These are phyloP conservation scores for Ganoderma lingzhi DNA, from an alignment of 1,284 basidiomycete genomes.

Conservation along the genomic window DNA sequence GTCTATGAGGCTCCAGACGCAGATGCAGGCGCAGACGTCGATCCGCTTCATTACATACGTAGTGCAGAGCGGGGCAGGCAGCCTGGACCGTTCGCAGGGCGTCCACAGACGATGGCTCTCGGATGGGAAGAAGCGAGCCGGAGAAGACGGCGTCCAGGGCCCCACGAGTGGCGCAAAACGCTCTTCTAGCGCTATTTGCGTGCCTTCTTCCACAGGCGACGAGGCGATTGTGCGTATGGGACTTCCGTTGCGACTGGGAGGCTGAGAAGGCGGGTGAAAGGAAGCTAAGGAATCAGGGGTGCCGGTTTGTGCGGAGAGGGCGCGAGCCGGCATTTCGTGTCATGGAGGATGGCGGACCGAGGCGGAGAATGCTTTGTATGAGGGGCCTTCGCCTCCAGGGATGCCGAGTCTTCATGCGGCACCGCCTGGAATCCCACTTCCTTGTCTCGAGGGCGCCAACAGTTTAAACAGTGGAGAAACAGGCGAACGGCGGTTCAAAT, in stretches of 20 bases:
- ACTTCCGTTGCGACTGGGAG: constrained; percentile 5
- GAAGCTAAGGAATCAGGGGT: constrained; percentile 18
- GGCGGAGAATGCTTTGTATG: constrained; percentile 13
- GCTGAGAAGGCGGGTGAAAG: constrained; percentile 5
- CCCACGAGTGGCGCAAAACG: constrained; percentile 17
- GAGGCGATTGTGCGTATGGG: constrained; percentile 12
- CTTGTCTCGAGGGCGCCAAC: neutral
- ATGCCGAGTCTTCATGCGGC: constrained; percentile 13
- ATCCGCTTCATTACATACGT: constrained; percentile 19
- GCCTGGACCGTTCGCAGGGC: constrained; percentile 17
- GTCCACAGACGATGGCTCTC: constrained; percentile 18
- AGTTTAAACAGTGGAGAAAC: neutral
- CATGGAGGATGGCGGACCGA: constrained; percentile 16
- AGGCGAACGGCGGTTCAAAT: neutral
- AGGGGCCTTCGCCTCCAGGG: constrained; percentile 21
- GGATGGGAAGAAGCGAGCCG: constrained; percentile 16
- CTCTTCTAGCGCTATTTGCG: constrained; percentile 15
- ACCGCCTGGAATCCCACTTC: constrained; percentile 16
- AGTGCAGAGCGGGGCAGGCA: neutral
- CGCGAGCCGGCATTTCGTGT: neutral
- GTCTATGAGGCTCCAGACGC: neutral
- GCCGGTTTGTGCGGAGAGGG: constrained; percentile 16
- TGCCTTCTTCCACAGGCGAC: neutral
- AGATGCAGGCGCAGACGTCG: constrained; percentile 20
- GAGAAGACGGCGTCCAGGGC: constrained; percentile 9